A percentile compares a stretch with the other conserved stretches of the same genome.
These are phyloP conservation scores for Cryptococcus wingfieldii DNA, from an alignment of 1,284 basidiomycete species.

Conservation along the genomic window DNA sequence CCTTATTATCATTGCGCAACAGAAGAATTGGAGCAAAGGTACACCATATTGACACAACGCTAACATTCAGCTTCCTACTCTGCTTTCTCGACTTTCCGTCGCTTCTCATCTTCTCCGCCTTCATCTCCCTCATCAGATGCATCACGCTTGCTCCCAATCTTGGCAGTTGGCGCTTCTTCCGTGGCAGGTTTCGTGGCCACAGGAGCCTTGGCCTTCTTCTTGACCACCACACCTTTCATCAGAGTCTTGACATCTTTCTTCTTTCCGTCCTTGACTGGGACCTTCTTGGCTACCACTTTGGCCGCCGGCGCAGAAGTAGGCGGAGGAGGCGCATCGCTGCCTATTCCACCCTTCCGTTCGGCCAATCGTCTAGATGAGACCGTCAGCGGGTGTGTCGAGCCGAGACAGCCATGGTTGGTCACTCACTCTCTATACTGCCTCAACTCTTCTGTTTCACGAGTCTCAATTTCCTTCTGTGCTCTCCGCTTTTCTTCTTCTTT, in stretches of 20 bases:
- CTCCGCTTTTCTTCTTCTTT: constrained; percentile 68
- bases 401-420: neutral
- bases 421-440: constrained; percentile 68
- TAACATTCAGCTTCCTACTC: too few species aligned
- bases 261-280: neutral
- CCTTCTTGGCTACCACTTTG: neutral
- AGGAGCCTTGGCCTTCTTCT: constrained; percentile 39
- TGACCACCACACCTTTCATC: constrained; percentile 48
- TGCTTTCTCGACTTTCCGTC: too few species aligned
- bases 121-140: neutral
- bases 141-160: neutral
- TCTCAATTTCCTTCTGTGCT: constrained; percentile 67
- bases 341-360: constrained; percentile 19
- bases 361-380: constrained; percentile 23
- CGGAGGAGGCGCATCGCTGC: neutral
- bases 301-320: neutral
- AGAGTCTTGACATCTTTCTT: constrained; percentile 44
- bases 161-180: too few species aligned
- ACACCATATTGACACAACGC: too few species aligned
- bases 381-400: neutral
- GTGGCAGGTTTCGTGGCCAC: neutral
- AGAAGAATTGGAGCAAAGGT: too few species aligned
- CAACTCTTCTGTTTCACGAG: constrained; percentile 74
- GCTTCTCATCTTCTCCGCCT: neutral
- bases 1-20: too few species aligned